Evolutionary conservation across 495 filamentous ascomycete genomes (phyloP).

Genomic region (Staphylotrichum longicolle): DNA sequence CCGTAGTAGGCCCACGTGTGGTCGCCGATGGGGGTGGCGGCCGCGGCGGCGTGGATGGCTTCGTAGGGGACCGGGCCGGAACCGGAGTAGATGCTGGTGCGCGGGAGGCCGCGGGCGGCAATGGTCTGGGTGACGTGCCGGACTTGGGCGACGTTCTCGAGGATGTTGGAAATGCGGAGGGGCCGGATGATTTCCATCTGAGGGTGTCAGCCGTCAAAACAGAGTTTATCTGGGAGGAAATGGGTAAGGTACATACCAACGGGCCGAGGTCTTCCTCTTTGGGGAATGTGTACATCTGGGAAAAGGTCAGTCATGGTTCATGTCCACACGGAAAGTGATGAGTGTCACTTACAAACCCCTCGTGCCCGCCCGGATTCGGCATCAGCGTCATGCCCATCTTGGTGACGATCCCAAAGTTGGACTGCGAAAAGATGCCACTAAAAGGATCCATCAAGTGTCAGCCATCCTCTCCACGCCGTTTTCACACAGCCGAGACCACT

Average conservation of each 20-base stretch:
- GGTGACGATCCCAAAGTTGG: constrained; percentile 56
- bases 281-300: constrained; percentile 53
- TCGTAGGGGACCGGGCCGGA: no score
- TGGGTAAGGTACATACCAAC: constrained; percentile 23
- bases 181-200: constrained; percentile 49
- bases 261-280: constrained; percentile 51
- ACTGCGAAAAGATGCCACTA: constrained; percentile 59
- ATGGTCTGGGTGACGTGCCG: constrained; percentile 52
- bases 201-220: no score
- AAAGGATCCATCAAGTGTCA: no score
- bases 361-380: constrained; percentile 53
- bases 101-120: constrained; percentile 40
- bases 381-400: constrained; percentile 59
- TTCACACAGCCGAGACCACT: no score
- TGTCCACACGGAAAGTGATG: no score
- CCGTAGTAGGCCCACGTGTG: no score
- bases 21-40: no score
- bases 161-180: constrained; percentile 48
- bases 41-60: no score
- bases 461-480: no score
- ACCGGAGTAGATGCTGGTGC: no score
- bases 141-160: constrained; percentile 57
- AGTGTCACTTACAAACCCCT: constrained; percentile 21
- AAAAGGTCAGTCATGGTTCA: background rate
- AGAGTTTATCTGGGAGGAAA: no score